Conservation (phyloP, 306 rosid genomes). For the Astragalus glycyphyllos region DNA sequence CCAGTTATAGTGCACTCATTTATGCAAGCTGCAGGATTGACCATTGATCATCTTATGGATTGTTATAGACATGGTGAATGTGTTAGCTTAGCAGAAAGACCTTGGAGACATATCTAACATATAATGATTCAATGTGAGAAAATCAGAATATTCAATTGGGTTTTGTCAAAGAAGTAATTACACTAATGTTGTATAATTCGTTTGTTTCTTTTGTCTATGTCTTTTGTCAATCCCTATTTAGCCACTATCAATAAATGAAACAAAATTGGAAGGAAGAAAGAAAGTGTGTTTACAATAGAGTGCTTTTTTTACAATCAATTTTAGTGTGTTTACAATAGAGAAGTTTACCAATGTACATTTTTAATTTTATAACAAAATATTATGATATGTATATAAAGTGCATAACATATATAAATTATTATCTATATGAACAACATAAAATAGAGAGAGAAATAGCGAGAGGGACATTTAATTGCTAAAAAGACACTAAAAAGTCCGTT, state of each 20-base stretch:
- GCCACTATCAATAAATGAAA: not conserved
- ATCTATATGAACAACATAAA: no score
- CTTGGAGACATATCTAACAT: slow-evolving; percentile 90
- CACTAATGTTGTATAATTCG: not conserved
- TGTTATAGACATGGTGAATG: slow-evolving; percentile 84
- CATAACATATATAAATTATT: no score
- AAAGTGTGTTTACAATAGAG: not conserved
- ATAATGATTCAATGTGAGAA: no score
- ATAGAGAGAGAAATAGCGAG: no score
- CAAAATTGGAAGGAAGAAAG: no score
- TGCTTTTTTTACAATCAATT: no score
- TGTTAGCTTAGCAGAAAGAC: slow-evolving; percentile 94
- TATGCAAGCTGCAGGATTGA: slow-evolving; percentile 97
- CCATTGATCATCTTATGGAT: slow-evolving; percentile 90
- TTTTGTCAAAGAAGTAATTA: slow-evolving; percentile 13
- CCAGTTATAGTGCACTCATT: slow-evolving; percentile 94
- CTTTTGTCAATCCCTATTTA: not conserved
- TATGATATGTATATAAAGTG: no score
- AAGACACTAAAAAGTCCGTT: no score
- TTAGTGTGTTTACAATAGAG: no score
- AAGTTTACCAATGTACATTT: no score
- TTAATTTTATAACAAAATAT: no score
- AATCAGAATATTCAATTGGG: slow-evolving; percentile 11
- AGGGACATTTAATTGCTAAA: no score
- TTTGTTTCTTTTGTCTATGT: not conserved